A percentile compares a stretch with the other conserved stretches of the same genome.
Conservation (phyloP, 805 yeast species). For the Candida coleopterorum region DNA sequence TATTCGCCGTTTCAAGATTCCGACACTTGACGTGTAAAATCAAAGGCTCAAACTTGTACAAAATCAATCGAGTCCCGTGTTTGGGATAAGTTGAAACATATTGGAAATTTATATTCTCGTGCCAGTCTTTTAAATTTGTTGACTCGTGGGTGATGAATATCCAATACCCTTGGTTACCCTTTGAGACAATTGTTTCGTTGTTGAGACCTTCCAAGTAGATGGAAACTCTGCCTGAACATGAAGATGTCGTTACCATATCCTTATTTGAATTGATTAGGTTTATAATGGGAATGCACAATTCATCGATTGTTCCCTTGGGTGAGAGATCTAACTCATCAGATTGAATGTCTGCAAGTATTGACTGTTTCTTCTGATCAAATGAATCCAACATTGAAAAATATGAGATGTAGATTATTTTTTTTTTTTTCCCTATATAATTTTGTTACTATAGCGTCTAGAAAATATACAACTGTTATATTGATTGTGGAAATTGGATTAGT, state of each 20-base stretch:
- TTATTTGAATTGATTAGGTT: constrained; percentile 55
- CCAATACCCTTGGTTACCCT: constrained; percentile 86
- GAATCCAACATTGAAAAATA: constrained; percentile 45
- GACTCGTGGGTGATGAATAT: constrained; percentile 70
- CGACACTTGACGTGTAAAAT: constrained; percentile 82
- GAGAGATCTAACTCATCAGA: constrained; percentile 56
- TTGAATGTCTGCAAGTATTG: constrained; percentile 50
- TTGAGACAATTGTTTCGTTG: constrained; percentile 58
- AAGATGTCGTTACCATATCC: constrained; percentile 80
- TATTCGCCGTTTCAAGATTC: constrained; percentile 51
- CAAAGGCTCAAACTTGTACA: constrained; percentile 81
- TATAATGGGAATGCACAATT: constrained; percentile 66
- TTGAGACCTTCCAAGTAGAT: constrained; percentile 75
- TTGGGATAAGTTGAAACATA: constrained; percentile 5
- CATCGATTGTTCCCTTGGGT: constrained; percentile 86
- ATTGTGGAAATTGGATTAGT: too few relatives aligned
- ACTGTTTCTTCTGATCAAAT: constrained; percentile 62
- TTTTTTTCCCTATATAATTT: too few relatives aligned
- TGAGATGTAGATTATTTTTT: too few relatives aligned
- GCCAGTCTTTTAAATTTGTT: constrained; percentile 45
- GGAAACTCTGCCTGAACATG: constrained; percentile 84
- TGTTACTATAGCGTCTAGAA: too few relatives aligned
- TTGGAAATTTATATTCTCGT: constrained; percentile 24
- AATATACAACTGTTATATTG: too few relatives aligned
- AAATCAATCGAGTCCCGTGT: constrained; percentile 45